Evolutionary conservation across 495 filamentous ascomycete species (phyloP), one percentile per base, ranked within the genome.

Genomic region (Achaetomiella virescens): DNA sequence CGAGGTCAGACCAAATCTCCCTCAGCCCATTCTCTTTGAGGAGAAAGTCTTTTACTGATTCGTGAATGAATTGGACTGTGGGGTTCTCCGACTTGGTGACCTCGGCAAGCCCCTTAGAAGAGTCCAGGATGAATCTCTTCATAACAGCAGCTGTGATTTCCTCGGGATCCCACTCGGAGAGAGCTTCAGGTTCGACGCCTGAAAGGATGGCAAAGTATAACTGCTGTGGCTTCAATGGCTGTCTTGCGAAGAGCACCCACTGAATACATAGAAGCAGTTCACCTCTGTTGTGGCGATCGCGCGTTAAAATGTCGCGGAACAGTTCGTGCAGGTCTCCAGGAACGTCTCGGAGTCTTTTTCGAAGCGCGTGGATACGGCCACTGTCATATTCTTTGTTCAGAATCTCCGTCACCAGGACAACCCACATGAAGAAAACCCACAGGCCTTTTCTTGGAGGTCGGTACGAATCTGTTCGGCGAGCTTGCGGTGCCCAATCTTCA

Each of bases 381-480:
- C 36, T 17, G 54, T 68, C 59, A 50, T 68, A 61, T 48, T 76
- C 72, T 20, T 61, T 66, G 50, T 75, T 77, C 11, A 80, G 58
- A 15, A 78, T 77, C 3, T 70, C 64, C 10, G 75, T 69, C 20
- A 79, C 74, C 1, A 77, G 56, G 2, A 74, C 67, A 14, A 75
- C 70, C 77, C 76, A 81, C 60, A 79, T 70, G 35, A 81, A 81
- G 10, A 79, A 57, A n/a, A n/a, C 0, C 77, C 74, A 6, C 66
- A 58, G 31, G 76, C 62, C 57, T 75, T 79, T 0, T 55, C 31
- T 9, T 72, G 65, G 25, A 81, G 41, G 20, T 71, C 53, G 2
- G 43, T 9, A 14, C 27, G 27, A 54, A 64, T 65, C 18, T 44
- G 69, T 63, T 37, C 71, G 54, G 17, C 65, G 63, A 27, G 45